A percentile compares a stretch with the other conserved stretches of the same genome.
Conservation (phyloP, 2,329 filamentous ascomycete genomes). For the Fusarium armeniacum region DNA sequence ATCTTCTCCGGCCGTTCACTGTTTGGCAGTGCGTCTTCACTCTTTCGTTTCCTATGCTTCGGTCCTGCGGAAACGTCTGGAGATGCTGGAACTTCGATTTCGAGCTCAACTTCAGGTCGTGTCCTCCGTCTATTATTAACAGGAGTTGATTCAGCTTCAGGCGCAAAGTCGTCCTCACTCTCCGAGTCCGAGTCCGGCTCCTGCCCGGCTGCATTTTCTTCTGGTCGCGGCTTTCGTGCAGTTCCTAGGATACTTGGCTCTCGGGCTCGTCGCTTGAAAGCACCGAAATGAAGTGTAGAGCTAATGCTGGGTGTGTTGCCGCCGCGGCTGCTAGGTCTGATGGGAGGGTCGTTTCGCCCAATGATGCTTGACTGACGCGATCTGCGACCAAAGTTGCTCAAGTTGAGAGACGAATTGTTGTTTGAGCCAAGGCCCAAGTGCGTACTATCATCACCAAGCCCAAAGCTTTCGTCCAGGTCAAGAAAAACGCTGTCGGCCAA, state of each 20-base stretch:
- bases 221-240: constrained; percentile 59
- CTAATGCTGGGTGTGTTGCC: constrained; percentile 63
- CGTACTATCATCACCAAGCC: constrained; percentile 57
- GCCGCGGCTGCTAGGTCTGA: constrained; percentile 66
- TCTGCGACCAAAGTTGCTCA: constrained; percentile 62
- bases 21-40: constrained; percentile 59
- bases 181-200: constrained; percentile 55
- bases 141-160: constrained; percentile 79
- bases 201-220: constrained; percentile 52
- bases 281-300: constrained; percentile 68
- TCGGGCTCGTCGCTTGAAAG: constrained; percentile 69
- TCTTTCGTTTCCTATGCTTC: constrained; percentile 69
- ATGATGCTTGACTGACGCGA: constrained; percentile 66
- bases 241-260: constrained; percentile 74
- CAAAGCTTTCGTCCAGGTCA: constrained; percentile 60
- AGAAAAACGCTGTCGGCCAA: constrained; percentile 64
- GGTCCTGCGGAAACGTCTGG: constrained; percentile 49
- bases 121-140: constrained; percentile 63
- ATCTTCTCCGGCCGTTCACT: constrained; percentile 57
- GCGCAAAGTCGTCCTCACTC: constrained; percentile 67
- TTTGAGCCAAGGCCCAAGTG: constrained; percentile 56
- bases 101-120: constrained; percentile 41
- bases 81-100: constrained; percentile 44
- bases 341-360: constrained; percentile 65
- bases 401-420: constrained; percentile 63